These are phyloP conservation scores for Globisporangium sylvaticum DNA, from an alignment of 352 stramenopile genomes.

Conservation along the genomic window DNA sequence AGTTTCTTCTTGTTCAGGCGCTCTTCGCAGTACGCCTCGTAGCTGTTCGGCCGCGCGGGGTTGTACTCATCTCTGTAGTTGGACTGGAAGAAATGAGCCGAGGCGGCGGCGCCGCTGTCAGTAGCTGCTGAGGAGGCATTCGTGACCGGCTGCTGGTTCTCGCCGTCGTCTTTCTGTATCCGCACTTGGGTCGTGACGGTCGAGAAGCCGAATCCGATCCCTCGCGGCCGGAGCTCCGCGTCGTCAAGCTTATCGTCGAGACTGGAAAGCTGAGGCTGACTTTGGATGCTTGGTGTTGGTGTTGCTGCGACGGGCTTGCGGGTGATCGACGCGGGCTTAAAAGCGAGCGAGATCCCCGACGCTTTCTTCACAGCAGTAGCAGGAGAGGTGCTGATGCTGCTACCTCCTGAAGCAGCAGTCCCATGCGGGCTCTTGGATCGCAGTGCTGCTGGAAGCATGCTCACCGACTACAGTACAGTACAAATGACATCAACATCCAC, in stretches of 20 bases:
- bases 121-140: neutral
- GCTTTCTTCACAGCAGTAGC: conserved; percentile 10
- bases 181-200: conserved; percentile 35
- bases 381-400: neutral
- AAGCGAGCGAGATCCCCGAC: conserved; percentile 41
- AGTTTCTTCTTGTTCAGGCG: conserved; percentile 69
- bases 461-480: conserved; percentile 30
- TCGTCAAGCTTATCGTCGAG: neutral
- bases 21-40: conserved; percentile 85
- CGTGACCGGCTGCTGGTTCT: conserved; percentile 13
- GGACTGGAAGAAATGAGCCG: conserved; percentile 59
- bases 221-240: conserved; percentile 1
- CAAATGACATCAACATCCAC: neutral
- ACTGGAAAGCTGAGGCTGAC: neutral
- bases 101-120: neutral
- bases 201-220: conserved; percentile 33
- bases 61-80: conserved; percentile 87
- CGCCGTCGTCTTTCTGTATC: conserved; percentile 17
- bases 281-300: neutral
- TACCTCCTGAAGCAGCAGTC: neutral
- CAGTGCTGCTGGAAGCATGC: conserved; percentile 48
- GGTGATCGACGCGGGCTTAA: conserved; percentile 51
- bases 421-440: conserved; percentile 37
- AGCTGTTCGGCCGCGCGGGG: conserved; percentile 84
- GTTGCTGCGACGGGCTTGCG: conserved; percentile 21